These are phyloP conservation scores for Eremothecium cymbalariae DNA, from an alignment of 1,139 yeast genomes.

Conservation along the genomic window DNA sequence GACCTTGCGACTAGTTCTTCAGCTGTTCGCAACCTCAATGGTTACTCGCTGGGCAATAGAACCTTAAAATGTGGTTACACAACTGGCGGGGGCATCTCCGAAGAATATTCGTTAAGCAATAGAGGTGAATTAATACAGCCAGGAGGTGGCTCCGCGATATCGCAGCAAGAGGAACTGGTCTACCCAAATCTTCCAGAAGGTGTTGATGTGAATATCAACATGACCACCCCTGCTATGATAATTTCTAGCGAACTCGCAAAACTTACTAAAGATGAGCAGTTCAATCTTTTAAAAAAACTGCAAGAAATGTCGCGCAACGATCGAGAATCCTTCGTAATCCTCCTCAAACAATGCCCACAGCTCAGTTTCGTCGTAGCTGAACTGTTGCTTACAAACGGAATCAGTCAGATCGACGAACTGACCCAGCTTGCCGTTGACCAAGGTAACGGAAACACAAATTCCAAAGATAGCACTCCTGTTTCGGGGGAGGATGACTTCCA, in stretches of 20 bases:
- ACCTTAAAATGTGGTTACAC: constrained; percentile 67
- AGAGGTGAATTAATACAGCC: constrained; percentile 15
- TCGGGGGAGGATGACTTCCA: constrained; percentile 36
- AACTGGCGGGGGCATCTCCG: constrained; percentile 22
- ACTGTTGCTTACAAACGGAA: constrained; percentile 46
- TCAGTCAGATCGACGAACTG: constrained; percentile 30
- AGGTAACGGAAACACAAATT: constrained; percentile 12
- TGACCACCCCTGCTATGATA: constrained; percentile 50
- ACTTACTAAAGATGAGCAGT: constrained; percentile 33
- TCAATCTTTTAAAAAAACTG: constrained; percentile 44
- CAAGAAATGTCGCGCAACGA: constrained; percentile 54
- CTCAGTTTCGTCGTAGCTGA: constrained; percentile 77
- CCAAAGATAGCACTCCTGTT: constrained; percentile 11
- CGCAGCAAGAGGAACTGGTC: constrained; percentile 17
- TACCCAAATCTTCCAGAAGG: constrained; percentile 41
- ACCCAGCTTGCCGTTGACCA: constrained; percentile 25
- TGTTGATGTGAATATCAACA: constrained; percentile 53
- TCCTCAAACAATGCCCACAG: constrained; percentile 69
- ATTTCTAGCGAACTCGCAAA: constrained; percentile 49
- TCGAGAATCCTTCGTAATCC: constrained; percentile 53
- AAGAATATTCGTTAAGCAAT: constrained; percentile 3
- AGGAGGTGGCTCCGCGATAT: constrained; percentile 12
- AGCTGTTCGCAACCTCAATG: constrained; percentile 82
- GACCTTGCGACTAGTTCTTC: constrained; percentile 78
- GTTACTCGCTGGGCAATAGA: constrained; percentile 68